These are phyloP conservation scores for Saussurea involucrata DNA, from an alignment of 129 eudicot species.

Conservation along the genomic window DNA sequence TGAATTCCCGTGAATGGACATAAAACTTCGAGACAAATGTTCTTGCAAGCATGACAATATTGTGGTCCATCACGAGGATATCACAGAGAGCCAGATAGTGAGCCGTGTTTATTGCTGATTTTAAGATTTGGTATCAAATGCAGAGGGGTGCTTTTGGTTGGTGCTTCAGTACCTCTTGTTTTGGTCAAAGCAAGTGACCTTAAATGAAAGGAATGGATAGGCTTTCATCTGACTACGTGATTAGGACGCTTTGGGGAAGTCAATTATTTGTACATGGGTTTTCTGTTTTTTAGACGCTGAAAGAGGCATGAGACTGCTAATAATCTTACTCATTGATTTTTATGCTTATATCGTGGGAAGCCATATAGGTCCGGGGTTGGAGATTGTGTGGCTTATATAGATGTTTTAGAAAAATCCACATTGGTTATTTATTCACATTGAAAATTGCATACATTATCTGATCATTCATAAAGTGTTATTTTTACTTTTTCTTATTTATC, in stretches of 20 bases:
- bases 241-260: background rate
- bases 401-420: background rate
- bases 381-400: background rate
- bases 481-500: background rate
- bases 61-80: background rate
- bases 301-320: background rate
- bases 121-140: background rate
- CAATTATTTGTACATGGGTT: background rate
- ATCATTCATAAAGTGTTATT: background rate
- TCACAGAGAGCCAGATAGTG: background rate
- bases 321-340: background rate
- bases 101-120: background rate
- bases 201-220: background rate
- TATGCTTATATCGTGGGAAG: background rate
- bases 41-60: background rate
- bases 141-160: background rate
- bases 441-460: background rate
- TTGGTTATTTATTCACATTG: background rate
- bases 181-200: background rate
- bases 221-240: background rate
- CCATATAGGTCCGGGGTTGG: background rate
- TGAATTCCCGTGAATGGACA: background rate
- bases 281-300: background rate
- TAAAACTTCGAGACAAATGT: background rate
- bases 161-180: background rate